Conservation (phyloP, 768 basidiomycete genomes). For the Termitomyces sp. region DNA sequence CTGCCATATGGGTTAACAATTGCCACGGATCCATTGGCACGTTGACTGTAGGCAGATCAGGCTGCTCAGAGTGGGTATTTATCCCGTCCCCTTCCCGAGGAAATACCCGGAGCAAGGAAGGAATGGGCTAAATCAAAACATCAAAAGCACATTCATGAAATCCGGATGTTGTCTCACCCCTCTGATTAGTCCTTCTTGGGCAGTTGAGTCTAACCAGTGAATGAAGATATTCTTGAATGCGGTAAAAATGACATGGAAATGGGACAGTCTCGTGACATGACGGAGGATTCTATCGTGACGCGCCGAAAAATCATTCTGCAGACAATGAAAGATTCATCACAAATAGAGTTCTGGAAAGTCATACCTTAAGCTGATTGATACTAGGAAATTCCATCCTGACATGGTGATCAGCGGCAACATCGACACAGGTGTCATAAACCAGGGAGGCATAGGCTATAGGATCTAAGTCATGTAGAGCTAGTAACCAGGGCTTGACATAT, state of each 20-base stretch:
- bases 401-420: constrained; percentile 27
- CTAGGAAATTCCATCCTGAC: constrained; percentile 2
- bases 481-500: constrained; percentile 68
- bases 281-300: constrained; percentile 44
- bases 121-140: constrained; percentile 36
- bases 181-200: constrained; percentile 24
- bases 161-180: constrained; percentile 31
- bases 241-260: constrained; percentile 51
- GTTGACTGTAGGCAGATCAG: constrained; percentile 25
- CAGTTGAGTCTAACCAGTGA: constrained; percentile 51
- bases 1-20: constrained; percentile 41
- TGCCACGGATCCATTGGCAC: constrained; percentile 51
- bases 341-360: background rate
- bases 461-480: constrained; percentile 64
- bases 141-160: background rate
- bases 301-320: background rate
- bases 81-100: constrained; percentile 46
- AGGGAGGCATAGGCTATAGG: constrained; percentile 45
- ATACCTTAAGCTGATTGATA: constrained; percentile 11
- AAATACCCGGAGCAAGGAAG: constrained; percentile 55
- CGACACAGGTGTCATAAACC: constrained; percentile 51
- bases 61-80: constrained; percentile 30
- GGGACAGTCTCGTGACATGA: constrained; percentile 50
- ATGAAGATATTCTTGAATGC: constrained; percentile 56
- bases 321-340: background rate